Conservation (phyloP, 257 asterid species). For the Solanum lycopersicoides region DNA sequence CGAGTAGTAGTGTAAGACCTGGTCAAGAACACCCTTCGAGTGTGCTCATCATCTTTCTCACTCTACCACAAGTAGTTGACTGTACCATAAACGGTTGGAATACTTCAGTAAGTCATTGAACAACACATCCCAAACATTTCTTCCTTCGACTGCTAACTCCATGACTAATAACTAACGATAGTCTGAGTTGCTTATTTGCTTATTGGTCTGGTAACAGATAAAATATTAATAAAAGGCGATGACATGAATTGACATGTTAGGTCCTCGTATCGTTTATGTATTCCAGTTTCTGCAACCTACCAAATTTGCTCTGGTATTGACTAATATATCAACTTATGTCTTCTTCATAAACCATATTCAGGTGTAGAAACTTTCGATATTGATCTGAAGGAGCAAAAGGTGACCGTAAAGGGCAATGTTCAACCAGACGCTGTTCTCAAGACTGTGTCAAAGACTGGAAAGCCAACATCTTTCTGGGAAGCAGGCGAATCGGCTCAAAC, state of each 20-base stretch:
- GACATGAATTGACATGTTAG: neutral
- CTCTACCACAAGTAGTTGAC: neutral
- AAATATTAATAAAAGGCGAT: neutral
- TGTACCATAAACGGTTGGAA: too few species aligned
- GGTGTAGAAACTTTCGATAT: conserved; percentile 82
- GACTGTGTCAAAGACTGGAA: conserved; percentile 93
- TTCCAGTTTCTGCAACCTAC: neutral
- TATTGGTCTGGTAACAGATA: neutral
- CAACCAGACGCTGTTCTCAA: conserved; percentile 73
- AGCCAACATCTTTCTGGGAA: conserved; percentile 81
- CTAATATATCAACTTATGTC: neutral
- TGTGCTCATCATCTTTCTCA: neutral
- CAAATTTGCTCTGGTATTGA: too few species aligned
- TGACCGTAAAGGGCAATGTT: conserved; percentile 73
- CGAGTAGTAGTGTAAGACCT: neutral
- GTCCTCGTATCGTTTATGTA: neutral
- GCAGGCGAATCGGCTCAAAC: conserved; percentile 12
- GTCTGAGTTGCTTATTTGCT: neutral
- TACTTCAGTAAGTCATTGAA: too few species aligned
- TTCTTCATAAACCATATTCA: neutral
- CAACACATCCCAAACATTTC: too few species aligned
- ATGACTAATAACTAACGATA: neutral
- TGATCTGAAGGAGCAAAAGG: conserved; percentile 80
- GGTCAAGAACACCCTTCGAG: neutral
- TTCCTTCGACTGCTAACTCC: too few species aligned